These are phyloP conservation scores for Amphibolis antarctica DNA, from an alignment of 106 monocot genomes.

Conservation along the genomic window DNA sequence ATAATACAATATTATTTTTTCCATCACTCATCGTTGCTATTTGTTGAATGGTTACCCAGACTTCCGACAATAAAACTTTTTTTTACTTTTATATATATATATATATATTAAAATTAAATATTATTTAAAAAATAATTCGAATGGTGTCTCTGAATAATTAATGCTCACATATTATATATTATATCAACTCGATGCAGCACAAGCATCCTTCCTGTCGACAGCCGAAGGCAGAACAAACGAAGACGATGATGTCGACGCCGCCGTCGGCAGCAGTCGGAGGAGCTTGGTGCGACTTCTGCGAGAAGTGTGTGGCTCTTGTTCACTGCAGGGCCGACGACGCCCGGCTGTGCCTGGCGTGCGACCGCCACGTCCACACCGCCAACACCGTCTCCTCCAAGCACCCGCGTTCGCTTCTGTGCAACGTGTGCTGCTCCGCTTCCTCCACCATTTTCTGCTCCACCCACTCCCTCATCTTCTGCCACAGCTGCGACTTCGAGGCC, in stretches of 20 bases:
- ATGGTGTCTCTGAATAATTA: too few species aligned
- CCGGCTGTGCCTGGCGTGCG: constrained; percentile 22
- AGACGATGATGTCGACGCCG: neutral
- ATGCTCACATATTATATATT: too few species aligned
- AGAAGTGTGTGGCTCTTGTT: neutral
- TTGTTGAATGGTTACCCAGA: too few species aligned
- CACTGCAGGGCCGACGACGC: constrained; percentile 7
- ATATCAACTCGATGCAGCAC: neutral
- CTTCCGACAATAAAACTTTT: too few species aligned
- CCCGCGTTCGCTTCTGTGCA: constrained; percentile 41
- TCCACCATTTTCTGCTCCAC: constrained; percentile 28
- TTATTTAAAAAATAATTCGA: too few species aligned
- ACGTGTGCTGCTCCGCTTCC: constrained; percentile 26
- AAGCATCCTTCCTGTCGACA: neutral
- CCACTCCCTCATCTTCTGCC: constrained; percentile 21
- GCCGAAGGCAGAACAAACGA: neutral
- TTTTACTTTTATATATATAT: too few species aligned
- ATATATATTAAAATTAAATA: too few species aligned
- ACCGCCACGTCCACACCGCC: constrained; percentile 61
- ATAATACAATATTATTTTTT: too few species aligned
- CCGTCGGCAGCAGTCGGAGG: too few species aligned
- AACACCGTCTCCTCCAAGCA: constrained; percentile 52
- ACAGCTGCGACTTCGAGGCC: constrained; percentile 41
- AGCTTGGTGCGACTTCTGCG: constrained; percentile 2
- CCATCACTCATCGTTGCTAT: too few species aligned